Conservation (phyloP, 2,329 filamentous ascomycete species). For the Ceratocystis destructans region DNA sequence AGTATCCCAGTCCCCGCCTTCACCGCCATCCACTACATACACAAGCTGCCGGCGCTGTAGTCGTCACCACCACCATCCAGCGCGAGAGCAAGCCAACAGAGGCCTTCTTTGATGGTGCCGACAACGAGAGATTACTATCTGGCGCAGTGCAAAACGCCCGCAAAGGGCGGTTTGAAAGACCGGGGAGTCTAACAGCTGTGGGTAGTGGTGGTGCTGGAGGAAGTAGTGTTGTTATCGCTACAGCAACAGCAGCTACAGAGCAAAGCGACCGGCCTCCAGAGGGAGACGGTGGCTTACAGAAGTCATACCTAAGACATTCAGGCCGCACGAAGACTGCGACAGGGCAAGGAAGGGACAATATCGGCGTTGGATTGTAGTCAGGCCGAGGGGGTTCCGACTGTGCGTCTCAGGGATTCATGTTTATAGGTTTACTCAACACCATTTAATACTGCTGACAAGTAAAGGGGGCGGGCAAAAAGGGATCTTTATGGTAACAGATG, state of each 20-base stretch:
- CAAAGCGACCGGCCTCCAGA: neutral
- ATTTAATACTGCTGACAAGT: neutral
- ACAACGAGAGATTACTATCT: constrained; percentile 15
- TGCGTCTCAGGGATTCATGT: neutral
- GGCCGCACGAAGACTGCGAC: neutral
- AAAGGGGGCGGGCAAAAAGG: too few relatives aligned
- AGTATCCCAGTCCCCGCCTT: neutral
- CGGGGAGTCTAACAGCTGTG: constrained; percentile 4
- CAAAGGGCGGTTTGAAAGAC: neutral
- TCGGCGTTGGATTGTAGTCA: neutral
- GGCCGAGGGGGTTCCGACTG: neutral
- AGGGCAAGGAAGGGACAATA: neutral
- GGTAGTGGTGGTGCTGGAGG: neutral
- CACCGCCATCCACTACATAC: neutral
- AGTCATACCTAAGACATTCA: neutral
- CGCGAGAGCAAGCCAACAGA: constrained; percentile 25
- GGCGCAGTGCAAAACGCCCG: neutral
- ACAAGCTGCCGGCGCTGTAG: constrained; percentile 22
- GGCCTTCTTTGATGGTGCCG: constrained; percentile 11
- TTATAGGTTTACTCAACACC: neutral
- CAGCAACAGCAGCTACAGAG: neutral
- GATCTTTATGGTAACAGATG: too few relatives aligned
- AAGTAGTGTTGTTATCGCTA: neutral
- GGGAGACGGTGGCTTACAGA: neutral
- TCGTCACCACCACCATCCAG: constrained; percentile 30